A percentile compares a stretch with the other conserved stretches of the same genome.
These are phyloP conservation scores for Polygonum maritimum DNA, from an alignment of 148 eudicot genomes.

Conservation along the genomic window DNA sequence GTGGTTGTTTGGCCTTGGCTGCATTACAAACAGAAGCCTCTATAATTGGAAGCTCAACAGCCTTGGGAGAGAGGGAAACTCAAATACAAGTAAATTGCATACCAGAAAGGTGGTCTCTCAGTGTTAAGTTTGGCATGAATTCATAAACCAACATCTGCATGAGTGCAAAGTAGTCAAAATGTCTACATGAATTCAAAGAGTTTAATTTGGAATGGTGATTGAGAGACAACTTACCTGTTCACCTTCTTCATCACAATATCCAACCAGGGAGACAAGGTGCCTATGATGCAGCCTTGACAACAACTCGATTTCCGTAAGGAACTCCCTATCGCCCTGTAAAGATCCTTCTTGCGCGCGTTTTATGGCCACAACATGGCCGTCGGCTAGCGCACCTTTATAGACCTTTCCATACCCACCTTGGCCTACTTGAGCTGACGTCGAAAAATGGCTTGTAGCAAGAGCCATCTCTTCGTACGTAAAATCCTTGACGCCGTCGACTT, in stretches of 20 bases:
- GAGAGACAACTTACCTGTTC: conserved; percentile 53
- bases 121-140: conserved; percentile 76
- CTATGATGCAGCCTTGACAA: conserved; percentile 88
- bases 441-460: conserved; percentile 53
- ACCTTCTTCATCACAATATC: conserved; percentile 70
- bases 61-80: neutral
- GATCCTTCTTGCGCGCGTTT: conserved; percentile 93
- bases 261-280: conserved; percentile 71
- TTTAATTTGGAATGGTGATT: neutral
- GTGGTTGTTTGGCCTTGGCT: conserved; percentile 41
- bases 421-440: conserved; percentile 54
- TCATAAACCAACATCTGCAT: conserved; percentile 87
- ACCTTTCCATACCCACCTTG: conserved; percentile 95
- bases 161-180: neutral
- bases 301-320: conserved; percentile 79
- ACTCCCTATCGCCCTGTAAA: conserved; percentile 75
- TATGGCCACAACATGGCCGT: conserved; percentile 52
- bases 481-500: conserved; percentile 72
- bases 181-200: too few relatives aligned
- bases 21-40: conserved; percentile 9
- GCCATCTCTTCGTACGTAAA: conserved; percentile 66
- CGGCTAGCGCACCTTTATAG: conserved; percentile 56
- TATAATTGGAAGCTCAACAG: neutral
- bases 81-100: conserved; percentile 11
- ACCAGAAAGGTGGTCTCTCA: conserved; percentile 83